These are phyloP conservation scores for Penicillium sp. DNA, from an alignment of 2,329 filamentous ascomycete species.

Conservation along the genomic window DNA sequence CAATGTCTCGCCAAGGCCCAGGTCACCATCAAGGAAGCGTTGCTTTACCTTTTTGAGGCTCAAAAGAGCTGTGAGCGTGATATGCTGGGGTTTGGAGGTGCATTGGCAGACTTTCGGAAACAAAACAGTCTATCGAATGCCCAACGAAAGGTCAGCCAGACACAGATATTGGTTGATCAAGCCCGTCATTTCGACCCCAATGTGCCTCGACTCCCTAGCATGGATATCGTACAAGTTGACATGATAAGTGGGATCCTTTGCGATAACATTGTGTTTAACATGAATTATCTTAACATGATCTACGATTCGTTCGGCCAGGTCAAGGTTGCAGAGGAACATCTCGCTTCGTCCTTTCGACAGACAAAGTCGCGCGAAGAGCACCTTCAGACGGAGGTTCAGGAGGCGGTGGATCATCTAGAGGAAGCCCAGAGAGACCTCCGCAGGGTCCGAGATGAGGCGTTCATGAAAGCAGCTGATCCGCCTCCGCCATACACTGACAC, in stretches of 20 bases:
- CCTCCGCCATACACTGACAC: conserved; percentile 3
- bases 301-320: conserved; percentile 2
- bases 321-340: conserved; percentile 1
- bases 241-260: conserved; percentile 7
- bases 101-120: not conserved
- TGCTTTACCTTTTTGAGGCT: not conserved
- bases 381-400: not conserved
- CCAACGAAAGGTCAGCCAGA: conserved; percentile 13
- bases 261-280: conserved; percentile 1
- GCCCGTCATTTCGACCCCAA: not conserved
- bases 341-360: not conserved
- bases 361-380: not conserved
- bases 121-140: conserved; percentile 3
- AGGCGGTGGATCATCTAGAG: not conserved
- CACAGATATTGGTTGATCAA: conserved; percentile 7
- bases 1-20: conserved; percentile 11
- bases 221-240: conserved; percentile 7
- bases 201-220: conserved; percentile 1
- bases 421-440: not conserved
- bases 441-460: conserved; percentile 4
- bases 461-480: conserved; percentile 10
- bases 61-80: not conserved
- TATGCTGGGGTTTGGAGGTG: conserved; percentile 4
- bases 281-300: conserved; percentile 1
- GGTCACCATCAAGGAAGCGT: conserved; percentile 2